Evolutionary conservation across 768 basidiomycete species (phyloP).

Genomic region (Cystobasidium tubakii): DNA sequence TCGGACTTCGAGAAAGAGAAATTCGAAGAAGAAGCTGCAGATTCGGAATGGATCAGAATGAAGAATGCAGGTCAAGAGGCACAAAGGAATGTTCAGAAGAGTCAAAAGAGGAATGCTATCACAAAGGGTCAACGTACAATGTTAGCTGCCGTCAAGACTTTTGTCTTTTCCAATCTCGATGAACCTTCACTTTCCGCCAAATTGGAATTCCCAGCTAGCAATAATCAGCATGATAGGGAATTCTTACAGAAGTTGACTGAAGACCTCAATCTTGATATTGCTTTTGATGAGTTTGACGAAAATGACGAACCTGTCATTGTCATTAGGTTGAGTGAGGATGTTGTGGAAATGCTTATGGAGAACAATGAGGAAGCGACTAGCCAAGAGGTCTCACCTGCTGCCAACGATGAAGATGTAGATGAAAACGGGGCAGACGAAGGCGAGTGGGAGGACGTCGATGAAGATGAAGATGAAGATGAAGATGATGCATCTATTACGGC

Average conservation of each 20-base stretch:
- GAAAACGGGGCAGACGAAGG: conserved; percentile 45
- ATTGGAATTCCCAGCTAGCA: conserved; percentile 68
- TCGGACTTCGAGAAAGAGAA: conserved; percentile 77
- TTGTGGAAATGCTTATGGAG: conserved; percentile 57
- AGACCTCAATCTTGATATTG: conserved; percentile 67
- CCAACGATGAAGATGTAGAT: conserved; percentile 45
- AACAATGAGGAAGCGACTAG: conserved; percentile 36
- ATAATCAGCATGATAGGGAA: conserved; percentile 69
- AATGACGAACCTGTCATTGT: conserved; percentile 53
- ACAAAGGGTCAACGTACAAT: conserved; percentile 69
- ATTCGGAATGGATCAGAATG: conserved; percentile 87
- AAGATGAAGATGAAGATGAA: conserved; percentile 44
- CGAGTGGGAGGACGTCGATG: conserved; percentile 49
- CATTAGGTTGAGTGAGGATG: conserved; percentile 56
- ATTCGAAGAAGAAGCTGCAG: conserved; percentile 85
- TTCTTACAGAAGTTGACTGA: conserved; percentile 72
- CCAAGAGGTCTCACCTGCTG: background rate
- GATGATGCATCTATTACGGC: conserved; percentile 40
- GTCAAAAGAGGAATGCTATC: conserved; percentile 55
- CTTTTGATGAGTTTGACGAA: conserved; percentile 93
- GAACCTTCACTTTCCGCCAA: conserved; percentile 47
- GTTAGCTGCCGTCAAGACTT: conserved; percentile 70
- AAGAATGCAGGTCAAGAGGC: conserved; percentile 59
- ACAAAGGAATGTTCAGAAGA: conserved; percentile 23
- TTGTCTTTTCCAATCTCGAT: conserved; percentile 54